Base-by-base conservation (phyloP, 2,329 filamentous ascomycete species). In the Blastomyces percursus region DNA sequence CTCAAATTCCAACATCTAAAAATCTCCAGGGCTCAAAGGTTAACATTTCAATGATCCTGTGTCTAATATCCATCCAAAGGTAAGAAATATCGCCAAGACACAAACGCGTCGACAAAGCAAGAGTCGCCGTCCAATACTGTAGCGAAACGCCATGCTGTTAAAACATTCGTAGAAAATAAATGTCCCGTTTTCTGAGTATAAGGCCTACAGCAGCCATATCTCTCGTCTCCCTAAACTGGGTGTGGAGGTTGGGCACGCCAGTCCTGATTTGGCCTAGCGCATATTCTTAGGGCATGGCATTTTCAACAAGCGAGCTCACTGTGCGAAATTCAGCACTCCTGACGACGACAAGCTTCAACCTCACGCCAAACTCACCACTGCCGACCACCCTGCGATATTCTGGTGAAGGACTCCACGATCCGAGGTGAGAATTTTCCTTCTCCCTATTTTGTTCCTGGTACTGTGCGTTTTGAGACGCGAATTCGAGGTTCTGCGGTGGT, bases 321-420 rank as follows among this genome's bases (percentile, higher is more conserved):
- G 69, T 75, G 75, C 74, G 72, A 76, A 77, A 75, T 77, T 77
- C 75, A 67, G 71, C 69, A 70, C 73, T 67, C 68, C 66, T 73
- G 73, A 40, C 54, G 32, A 40, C 54, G 32, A 57, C 54, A 42
- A 38, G 32, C 54, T 42, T 57, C 54, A 40, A 35, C 35, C n/a
- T 57, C 35, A 21, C 51, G 27, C 51, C 30, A 32, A 76, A 72
- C 71, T 72, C 70, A 73, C 71, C 72, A 71, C 74, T 70, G 71
- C 71, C 72, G 70, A 61, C 50, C 70, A 70, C 71, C 70, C 70
- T 72, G 73, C 73, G 74, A 74, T 68, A 67, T 74, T 73, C 71
- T 74, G 75, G 75, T 76, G 74, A 76, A 77, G 75, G 75, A 75
- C 74, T 75, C 71, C 73, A 73, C 69, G 72, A 72, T 71, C 72